Evolutionary conservation across 2,329 filamentous ascomycete species (phyloP).

Genomic region (Cladosporium sp.): DNA sequence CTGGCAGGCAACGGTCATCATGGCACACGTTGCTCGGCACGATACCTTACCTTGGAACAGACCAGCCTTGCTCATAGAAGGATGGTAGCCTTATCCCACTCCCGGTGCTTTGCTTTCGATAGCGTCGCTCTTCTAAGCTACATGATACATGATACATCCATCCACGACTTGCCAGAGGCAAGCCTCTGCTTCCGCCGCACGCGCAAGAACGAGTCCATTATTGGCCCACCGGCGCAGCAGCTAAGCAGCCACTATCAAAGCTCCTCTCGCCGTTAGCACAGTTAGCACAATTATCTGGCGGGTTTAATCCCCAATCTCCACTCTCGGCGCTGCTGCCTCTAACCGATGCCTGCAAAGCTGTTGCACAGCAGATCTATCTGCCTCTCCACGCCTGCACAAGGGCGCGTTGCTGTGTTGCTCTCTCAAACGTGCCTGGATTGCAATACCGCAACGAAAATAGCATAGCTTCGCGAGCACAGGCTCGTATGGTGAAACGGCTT

Average conservation of each 20-base stretch:
- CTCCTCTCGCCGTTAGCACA: neutral
- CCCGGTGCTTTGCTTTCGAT: too few species aligned
- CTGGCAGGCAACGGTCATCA: too few species aligned
- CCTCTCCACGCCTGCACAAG: neutral
- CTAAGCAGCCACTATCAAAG: constrained; percentile 4
- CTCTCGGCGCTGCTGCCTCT: constrained; percentile 5
- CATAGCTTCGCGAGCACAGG: too few species aligned
- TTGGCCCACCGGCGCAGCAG: constrained; percentile 5
- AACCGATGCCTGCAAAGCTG: constrained; percentile 1
- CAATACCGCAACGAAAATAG: neutral
- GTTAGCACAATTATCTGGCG: constrained; percentile 6
- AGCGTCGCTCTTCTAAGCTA: too few species aligned
- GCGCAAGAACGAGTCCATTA: neutral
- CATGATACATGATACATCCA: too few species aligned
- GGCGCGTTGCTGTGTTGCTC: constrained; percentile 7
- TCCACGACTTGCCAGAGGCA: neutral
- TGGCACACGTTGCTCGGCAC: too few species aligned
- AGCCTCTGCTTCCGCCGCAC: constrained; percentile 1
- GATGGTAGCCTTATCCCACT: too few species aligned
- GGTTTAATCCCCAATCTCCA: constrained; percentile 12
- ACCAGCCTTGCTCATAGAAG: too few species aligned
- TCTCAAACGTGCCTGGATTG: constrained; percentile 2
- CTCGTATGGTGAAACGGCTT: neutral
- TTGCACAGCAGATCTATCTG: constrained; percentile 2
- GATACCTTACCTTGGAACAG: too few species aligned